Base-by-base conservation (phyloP, 2,329 filamentous ascomycete species). In the Colletotrichum lupini region DNA sequence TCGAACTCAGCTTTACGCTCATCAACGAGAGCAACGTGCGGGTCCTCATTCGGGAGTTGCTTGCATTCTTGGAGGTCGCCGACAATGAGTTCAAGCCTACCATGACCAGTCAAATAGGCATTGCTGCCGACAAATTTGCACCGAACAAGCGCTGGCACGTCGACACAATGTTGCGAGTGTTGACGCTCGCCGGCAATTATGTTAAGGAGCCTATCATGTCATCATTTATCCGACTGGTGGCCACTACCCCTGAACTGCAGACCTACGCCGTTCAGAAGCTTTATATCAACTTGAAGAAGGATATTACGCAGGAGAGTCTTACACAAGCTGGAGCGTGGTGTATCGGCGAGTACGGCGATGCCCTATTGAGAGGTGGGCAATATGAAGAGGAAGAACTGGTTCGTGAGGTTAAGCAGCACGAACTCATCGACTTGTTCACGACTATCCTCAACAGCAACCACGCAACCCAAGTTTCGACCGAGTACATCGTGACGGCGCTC, bases 111-210 rank as follows among this genome's bases (percentile, higher is more conserved):
- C 97, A 99, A 80, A 99, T 99, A 81, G 97, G 97, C 28, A 95
- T 99, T 78, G 97, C 97, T 12, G 97, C 97, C 7, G 97, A 99
- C 82, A 92, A 96, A 76, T 99, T 95, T 83, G 94, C 97, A 2
- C 97, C 97, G 1, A 98, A 97, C 85, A 98, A 98, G 85, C 90
- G 97, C 81, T 99, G 97, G 97, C 97, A 99, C 81, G 93, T 98
- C 77, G 97, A 99, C 80, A 99, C 97, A 2, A 98, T 99, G 92
- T 87, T 99, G 67, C 91, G 97, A 26, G 95, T 99, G 28, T 84
- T 99, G 77, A 98, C 95, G 72, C 87, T 99, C 76, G 97, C 97
- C 65, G 97, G 97, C 59, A 98, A 97, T 83, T 98, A 97, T 79
- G 95, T 99, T 77, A 98, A 98, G 82, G 97, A 99, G 82, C 97